These are phyloP conservation scores for Gymnopilus junonius DNA, from an alignment of 768 basidiomycete genomes.

Conservation along the genomic window DNA sequence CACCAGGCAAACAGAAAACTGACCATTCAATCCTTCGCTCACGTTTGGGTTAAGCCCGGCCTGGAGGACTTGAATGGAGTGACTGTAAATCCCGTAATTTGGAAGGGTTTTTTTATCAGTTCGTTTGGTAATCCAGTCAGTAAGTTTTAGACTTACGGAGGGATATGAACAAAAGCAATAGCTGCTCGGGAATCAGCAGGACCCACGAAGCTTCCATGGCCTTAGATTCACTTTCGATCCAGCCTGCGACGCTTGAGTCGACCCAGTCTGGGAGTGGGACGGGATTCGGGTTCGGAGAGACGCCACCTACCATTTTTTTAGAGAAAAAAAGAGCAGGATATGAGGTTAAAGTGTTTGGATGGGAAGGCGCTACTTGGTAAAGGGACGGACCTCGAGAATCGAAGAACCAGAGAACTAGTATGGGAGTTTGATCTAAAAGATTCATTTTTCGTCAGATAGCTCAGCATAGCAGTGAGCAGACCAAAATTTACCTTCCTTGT, in stretches of 20 bases:
- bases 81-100: slow-evolving; percentile 25
- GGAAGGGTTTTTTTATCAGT: too few species aligned
- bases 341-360: background rate
- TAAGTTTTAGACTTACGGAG: slow-evolving; percentile 51
- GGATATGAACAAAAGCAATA: slow-evolving; percentile 77
- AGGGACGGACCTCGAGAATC: slow-evolving; percentile 63
- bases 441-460: background rate
- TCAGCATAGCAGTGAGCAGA: background rate
- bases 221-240: slow-evolving; percentile 59
- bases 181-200: slow-evolving; percentile 54
- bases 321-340: background rate
- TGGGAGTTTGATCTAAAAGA: slow-evolving; percentile 46
- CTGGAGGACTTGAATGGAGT: slow-evolving; percentile 43
- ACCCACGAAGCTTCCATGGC: slow-evolving; percentile 63
- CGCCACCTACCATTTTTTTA: slow-evolving; percentile 45
- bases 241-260: slow-evolving; percentile 60
- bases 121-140: background rate
- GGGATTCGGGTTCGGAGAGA: slow-evolving; percentile 47
- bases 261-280: slow-evolving; percentile 60
- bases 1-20: background rate
- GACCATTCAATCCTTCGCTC: slow-evolving; percentile 51
- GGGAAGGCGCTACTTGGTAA: background rate
- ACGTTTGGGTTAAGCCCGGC: slow-evolving; percentile 33
- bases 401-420: slow-evolving; percentile 75
- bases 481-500: slow-evolving; percentile 31